Percentiles rank a stretch among this genome's conserved stretches.
Conservation (phyloP, 306 rosid species). For the Prunus persica region Prunus_persica_NCBIv2 NC_034011.1:19211001-19211500, state of each 20-base stretch:
- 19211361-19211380: background rate
- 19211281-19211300: conserved; percentile 47
- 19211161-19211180: conserved; percentile 13
- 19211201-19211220: conserved; percentile 13
- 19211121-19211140: conserved; percentile 43
- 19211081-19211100: conserved; percentile 65
- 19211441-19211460: background rate
- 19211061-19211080: conserved; percentile 69
- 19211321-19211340: conserved; percentile 11
- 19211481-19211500: background rate
- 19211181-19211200: conserved; percentile 1
- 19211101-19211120: conserved; percentile 59
- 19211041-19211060: background rate
- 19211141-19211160: conserved; percentile 20
- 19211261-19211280: conserved; percentile 55
- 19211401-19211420: background rate
- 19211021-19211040: background rate
- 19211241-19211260: conserved; percentile 55
- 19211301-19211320: conserved; percentile 59
- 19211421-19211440: background rate
- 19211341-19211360: background rate
- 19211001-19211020: background rate
- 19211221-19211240: conserved; percentile 68
- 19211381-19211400: background rate
- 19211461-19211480: background rate